Conservation (phyloP, 805 yeast genomes). For the Yamadazyma kitorensis region DNA sequence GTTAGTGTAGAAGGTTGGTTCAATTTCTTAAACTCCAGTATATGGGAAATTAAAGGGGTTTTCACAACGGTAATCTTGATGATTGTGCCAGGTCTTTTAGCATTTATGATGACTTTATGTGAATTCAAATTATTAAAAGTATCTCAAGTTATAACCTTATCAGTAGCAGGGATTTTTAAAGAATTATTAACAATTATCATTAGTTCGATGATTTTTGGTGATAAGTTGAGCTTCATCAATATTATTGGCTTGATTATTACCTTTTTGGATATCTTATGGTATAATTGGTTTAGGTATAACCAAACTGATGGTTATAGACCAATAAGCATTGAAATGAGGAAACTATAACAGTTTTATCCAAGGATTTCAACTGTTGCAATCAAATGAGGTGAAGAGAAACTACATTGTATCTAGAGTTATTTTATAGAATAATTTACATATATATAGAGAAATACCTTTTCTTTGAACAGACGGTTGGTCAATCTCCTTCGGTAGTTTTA, state of each 20-base stretch:
- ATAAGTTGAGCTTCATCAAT: conserved; percentile 64
- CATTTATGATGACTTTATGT: conserved; percentile 84
- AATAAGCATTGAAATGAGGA: conserved; percentile 1
- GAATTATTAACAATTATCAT: conserved; percentile 81
- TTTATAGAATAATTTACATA: too few species aligned
- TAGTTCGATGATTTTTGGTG: conserved; percentile 70
- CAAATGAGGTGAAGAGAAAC: too few species aligned
- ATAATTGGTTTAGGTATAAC: conserved; percentile 63
- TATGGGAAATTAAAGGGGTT: conserved; percentile 67
- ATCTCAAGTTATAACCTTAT: conserved; percentile 80
- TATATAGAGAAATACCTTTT: too few species aligned
- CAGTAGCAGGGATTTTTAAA: conserved; percentile 90
- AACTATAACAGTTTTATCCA: too few species aligned
- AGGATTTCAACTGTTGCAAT: too few species aligned
- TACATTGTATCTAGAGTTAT: too few species aligned
- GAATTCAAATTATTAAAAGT: conserved; percentile 81
- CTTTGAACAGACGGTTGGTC: too few species aligned
- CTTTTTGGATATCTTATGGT: conserved; percentile 75
- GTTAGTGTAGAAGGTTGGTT: conserved; percentile 64
- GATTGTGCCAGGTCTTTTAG: conserved; percentile 79
- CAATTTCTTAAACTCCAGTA: conserved; percentile 47
- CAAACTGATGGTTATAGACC: conserved; percentile 3
- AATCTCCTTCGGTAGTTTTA: too few species aligned
- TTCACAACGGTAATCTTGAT: conserved; percentile 54
- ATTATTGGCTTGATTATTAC: conserved; percentile 73